Evolutionary conservation across 2,329 filamentous ascomycete species (phyloP).

Genomic region (Talaromyces pinophilus): DNA sequence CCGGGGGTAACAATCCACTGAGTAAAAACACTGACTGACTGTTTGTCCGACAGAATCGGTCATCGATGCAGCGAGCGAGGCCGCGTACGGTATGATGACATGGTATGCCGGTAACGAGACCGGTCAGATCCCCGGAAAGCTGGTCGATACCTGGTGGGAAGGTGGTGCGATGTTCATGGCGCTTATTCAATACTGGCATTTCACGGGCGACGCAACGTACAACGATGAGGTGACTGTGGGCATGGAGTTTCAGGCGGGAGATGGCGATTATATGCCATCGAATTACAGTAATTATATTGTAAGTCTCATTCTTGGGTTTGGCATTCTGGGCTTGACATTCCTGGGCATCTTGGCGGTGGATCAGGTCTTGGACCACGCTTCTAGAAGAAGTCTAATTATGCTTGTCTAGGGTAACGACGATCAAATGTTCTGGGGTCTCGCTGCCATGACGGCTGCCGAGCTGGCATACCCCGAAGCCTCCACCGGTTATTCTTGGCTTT

Average conservation of each 20-base stretch:
- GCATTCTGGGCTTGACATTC: neutral
- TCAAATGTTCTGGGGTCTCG: conserved; percentile 60
- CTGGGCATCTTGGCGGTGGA: neutral
- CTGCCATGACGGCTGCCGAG: conserved; percentile 59
- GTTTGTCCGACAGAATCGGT: conserved; percentile 44
- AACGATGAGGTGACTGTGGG: conserved; percentile 41
- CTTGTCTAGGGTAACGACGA: conserved; percentile 57
- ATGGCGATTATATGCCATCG: conserved; percentile 44
- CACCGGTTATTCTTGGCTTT: conserved; percentile 38
- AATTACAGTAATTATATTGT: conserved; percentile 37
- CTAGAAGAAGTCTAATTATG: conserved; percentile 6
- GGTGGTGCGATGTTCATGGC: conserved; percentile 47
- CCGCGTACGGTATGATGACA: conserved; percentile 53
- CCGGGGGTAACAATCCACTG: neutral
- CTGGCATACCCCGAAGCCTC: conserved; percentile 38
- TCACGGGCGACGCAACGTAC: conserved; percentile 44
- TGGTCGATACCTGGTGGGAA: conserved; percentile 51
- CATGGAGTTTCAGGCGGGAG: conserved; percentile 42
- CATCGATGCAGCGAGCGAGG: conserved; percentile 46
- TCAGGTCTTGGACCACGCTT: neutral
- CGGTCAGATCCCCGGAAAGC: conserved; percentile 53
- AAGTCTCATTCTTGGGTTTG: neutral
- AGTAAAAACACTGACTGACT: neutral
- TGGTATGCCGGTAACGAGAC: conserved; percentile 54
- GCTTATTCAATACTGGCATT: conserved; percentile 47